Base-by-base conservation (phyloP, 257 asterid genomes). In the Perilla frutescens region DNA sequence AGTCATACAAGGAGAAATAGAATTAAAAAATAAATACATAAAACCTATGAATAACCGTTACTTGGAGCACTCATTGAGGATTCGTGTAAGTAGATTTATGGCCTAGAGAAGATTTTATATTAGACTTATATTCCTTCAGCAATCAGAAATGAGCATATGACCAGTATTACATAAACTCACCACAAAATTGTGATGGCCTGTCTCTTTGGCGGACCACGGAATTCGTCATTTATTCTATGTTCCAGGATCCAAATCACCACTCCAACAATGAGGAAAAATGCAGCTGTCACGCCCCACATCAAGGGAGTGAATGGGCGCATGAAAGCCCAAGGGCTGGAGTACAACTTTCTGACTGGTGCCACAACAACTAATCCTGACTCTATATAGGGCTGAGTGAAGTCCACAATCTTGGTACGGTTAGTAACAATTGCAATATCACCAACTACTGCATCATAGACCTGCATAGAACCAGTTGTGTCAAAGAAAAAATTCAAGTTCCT, bases 361-460 rank as follows among this genome's bases (percentile, higher is more conserved):
- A 92, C 91, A 2, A 92, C 88, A 4, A 92, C 96, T 63, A 90
- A 77, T 64, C 98, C 98, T 0, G 96, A 89, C 54, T 90, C 98
- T 62, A 80, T 79, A 37, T 86, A 90, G 59, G 98, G 98, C 83
- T 90, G 98, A 49, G 88, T 90, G 81, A 90, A 92, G 79, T 92
- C 97, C 68, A 87, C 91, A 7, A 87, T 73, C 83, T 75, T 90
- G 3, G 92, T 86, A 6, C 97, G 94, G 80, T 89, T 85, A 11
- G 92, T 84, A 26, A 86, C 87, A 13, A 92, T 92, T 60, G 96
- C 75, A 63, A 90, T 80, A 80, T 90, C 98, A 55, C 98, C 98
- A 56, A 92, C 88, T 43, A 55, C 97, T 61, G 97, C 98, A 87
- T 90, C 96, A 70, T 86, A 86, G 7, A 62, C 90, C 98, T 92